phyloP scores from a whole-genome alignment of 1,284 basidiomycete species.

The Exsudoporus floridanus region DNA sequence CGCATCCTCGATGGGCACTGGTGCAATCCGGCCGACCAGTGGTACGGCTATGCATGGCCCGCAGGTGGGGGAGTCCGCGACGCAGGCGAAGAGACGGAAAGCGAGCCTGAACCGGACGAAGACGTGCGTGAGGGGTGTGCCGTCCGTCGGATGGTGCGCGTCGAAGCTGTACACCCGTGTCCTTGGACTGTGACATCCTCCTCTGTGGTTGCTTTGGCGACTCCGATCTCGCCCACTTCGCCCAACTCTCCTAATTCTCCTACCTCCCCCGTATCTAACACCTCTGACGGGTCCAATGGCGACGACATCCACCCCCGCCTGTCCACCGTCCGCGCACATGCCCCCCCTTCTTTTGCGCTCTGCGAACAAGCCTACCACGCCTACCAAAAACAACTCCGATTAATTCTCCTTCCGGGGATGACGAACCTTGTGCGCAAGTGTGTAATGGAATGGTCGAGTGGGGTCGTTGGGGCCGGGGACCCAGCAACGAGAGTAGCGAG shows the following conservation, averaged over 20 bases:
- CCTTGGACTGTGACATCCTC: slow-evolving; percentile 50
- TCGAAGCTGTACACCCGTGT: slow-evolving; percentile 62
- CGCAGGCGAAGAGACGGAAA: slow-evolving; percentile 33
- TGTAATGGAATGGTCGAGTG: slow-evolving; percentile 52
- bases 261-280: slow-evolving; percentile 15
- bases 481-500: slow-evolving; percentile 47
- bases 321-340: slow-evolving; percentile 43
- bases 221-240: slow-evolving; percentile 25
- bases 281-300: slow-evolving; percentile 1
- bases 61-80: slow-evolving; percentile 36
- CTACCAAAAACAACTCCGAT: slow-evolving; percentile 54
- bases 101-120: slow-evolving; percentile 28
- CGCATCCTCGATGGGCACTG: slow-evolving; percentile 72
- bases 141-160: slow-evolving; percentile 37
- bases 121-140: slow-evolving; percentile 19
- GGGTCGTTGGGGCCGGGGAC: slow-evolving; percentile 34
- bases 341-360: slow-evolving; percentile 54
- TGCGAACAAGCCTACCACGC: slow-evolving; percentile 60
- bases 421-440: slow-evolving; percentile 62
- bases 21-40: slow-evolving; percentile 69
- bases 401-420: slow-evolving; percentile 62
- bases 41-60: slow-evolving; percentile 47
- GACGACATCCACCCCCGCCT: slow-evolving; percentile 50
- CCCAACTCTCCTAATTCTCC: slow-evolving; percentile 12
- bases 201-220: slow-evolving; percentile 11